Conservation (phyloP, 2,329 filamentous ascomycete genomes). For the Xylariaceae sp. region DNA sequence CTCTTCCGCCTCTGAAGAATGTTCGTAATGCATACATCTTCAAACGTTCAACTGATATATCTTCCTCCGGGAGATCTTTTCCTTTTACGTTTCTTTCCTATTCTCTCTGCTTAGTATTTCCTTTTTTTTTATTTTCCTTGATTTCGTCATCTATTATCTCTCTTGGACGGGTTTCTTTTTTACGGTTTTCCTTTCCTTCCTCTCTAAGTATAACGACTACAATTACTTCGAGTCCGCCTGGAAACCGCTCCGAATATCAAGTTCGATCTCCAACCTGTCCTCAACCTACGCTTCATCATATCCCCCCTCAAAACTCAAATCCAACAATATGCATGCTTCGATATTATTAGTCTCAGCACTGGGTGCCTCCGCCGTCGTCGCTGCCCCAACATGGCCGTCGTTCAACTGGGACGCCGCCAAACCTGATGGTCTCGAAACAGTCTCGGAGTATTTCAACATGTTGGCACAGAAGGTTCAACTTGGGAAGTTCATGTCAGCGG, state of each 20-base stretch:
- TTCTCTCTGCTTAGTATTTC: conserved; percentile 27
- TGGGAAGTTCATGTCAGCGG: conserved; percentile 43
- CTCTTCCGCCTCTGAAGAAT: conserved; percentile 21
- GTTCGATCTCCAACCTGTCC: conserved; percentile 4
- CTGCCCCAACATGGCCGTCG: conserved; percentile 51
- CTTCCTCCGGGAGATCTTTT: conserved; percentile 31
- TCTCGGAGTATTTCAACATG: conserved; percentile 64
- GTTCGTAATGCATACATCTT: conserved; percentile 27
- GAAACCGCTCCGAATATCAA: conserved; percentile 12
- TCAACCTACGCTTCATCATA: conserved; percentile 14
- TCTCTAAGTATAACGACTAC: conserved; percentile 22
- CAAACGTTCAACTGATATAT: conserved; percentile 28
- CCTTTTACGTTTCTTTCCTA: conserved; percentile 30
- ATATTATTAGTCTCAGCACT: conserved; percentile 51
- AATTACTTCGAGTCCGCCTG: conserved; percentile 16
- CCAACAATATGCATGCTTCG: conserved; percentile 53
- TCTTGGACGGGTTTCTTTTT: conserved; percentile 28
- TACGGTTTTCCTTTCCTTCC: conserved; percentile 30
- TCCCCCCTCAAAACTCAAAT: conserved; percentile 9
- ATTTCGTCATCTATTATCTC: conserved; percentile 17
- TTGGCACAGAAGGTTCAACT: conserved; percentile 58
- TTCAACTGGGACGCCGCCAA: conserved; percentile 45
- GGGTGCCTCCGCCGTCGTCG: conserved; percentile 45
- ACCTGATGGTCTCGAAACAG: conserved; percentile 46
- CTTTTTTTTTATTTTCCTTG: conserved; percentile 22